phyloP scores from a whole-genome alignment of 768 basidiomycete species.

The Lactarius indigo region DNA sequence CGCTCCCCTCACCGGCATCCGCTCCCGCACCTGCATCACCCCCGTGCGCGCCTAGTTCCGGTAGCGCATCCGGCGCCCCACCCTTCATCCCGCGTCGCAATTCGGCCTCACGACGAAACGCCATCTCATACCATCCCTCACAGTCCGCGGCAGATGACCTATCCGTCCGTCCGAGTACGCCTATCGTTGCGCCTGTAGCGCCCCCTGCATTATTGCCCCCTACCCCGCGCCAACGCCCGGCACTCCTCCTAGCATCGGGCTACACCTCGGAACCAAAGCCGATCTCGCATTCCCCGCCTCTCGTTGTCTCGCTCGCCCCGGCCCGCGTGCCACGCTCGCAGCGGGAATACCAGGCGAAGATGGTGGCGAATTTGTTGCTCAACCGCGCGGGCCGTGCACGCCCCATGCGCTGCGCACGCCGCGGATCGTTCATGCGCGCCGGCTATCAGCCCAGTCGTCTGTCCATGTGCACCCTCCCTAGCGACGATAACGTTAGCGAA shows the following conservation, averaged over 20 bases:
- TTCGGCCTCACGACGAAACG: slow-evolving; percentile 17
- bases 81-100: slow-evolving; percentile 11
- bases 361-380: slow-evolving; percentile 25
- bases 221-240: slow-evolving; percentile 13
- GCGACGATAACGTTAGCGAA: slow-evolving; percentile 1
- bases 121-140: slow-evolving; percentile 18
- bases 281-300: not conserved
- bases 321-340: slow-evolving; percentile 17
- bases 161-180: not conserved
- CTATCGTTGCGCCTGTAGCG: not conserved
- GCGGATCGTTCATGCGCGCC: slow-evolving; percentile 7
- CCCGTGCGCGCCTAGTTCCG: not conserved
- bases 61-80: slow-evolving; percentile 6
- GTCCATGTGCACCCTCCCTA: slow-evolving; percentile 7
- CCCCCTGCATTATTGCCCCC: not conserved
- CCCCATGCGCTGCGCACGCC: slow-evolving; percentile 22
- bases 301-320: slow-evolving; percentile 16
- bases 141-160: slow-evolving; percentile 7
- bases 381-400: slow-evolving; percentile 19
- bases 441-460: slow-evolving; percentile 24
- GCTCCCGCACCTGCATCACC: not conserved
- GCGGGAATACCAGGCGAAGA: slow-evolving; percentile 23
- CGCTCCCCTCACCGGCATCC: slow-evolving; percentile 4
- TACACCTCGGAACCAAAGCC: slow-evolving; percentile 8
- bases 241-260: slow-evolving; percentile 14